These are phyloP conservation scores for Rhizophagus clarus DNA, from an alignment of 192 early-diverging fungal species.

Conservation along the genomic window DNA sequence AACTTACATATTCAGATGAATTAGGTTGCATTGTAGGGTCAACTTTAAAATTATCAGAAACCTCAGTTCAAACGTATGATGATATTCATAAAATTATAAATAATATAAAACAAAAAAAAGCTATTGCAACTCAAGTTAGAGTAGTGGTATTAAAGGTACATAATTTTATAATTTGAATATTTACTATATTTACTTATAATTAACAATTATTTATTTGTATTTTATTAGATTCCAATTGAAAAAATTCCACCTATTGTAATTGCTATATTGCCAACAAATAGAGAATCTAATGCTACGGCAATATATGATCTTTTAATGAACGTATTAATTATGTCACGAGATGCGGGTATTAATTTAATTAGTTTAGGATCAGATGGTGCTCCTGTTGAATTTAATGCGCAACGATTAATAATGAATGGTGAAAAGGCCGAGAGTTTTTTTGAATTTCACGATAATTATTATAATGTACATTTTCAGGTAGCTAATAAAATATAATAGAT, in stretches of 20 bases:
- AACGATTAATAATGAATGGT: no score
- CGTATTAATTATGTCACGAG: background rate
- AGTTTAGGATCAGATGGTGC: background rate
- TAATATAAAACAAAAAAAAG: background rate
- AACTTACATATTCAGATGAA: constrained; percentile 1
- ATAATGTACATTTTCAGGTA: no score
- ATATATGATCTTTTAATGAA: background rate
- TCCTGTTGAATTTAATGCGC: no score
- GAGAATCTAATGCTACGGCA: background rate
- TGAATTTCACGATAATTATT: no score
- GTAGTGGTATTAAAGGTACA: background rate
- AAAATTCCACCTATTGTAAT: background rate
- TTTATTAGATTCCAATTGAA: background rate
- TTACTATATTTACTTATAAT: background rate
- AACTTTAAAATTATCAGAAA: background rate
- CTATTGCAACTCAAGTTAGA: background rate
- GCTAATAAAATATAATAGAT: no score
- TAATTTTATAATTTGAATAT: background rate
- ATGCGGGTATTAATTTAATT: background rate
- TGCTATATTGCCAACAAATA: background rate
- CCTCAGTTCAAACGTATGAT: background rate
- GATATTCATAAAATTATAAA: background rate
- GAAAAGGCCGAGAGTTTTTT: no score
- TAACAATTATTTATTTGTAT: background rate
- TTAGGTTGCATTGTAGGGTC: background rate